phyloP scores from a whole-genome alignment of 164 flowering plant species.

The Vitis rupestris region DNA sequence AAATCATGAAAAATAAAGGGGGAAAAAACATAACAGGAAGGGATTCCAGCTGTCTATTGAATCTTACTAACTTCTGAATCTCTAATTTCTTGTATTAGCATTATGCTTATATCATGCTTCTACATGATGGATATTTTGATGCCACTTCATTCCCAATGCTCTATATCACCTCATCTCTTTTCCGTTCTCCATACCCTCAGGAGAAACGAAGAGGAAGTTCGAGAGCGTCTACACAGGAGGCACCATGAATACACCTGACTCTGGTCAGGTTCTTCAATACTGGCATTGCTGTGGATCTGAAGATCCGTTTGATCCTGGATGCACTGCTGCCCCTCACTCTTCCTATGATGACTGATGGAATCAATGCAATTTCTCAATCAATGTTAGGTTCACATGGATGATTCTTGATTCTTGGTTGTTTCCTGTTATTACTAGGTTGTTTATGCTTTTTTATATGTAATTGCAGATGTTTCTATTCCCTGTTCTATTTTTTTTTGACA shows the following conservation, averaged over 20 bases:
- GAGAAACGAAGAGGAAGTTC: constrained; percentile 95
- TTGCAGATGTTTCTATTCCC: too few relatives aligned
- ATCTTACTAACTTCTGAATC: too few relatives aligned
- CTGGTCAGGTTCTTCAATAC: constrained; percentile 76
- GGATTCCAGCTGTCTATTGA: too few relatives aligned
- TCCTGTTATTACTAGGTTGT: too few relatives aligned
- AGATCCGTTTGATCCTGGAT: constrained; percentile 91
- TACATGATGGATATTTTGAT: too few relatives aligned
- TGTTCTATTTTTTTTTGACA: too few relatives aligned
- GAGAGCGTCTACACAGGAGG: constrained; percentile 90
- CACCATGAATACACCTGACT: constrained; percentile 78
- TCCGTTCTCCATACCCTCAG: constrained; percentile 19
- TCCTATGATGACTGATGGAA: constrained; percentile 75
- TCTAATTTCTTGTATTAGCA: too few relatives aligned
- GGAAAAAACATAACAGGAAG: too few relatives aligned
- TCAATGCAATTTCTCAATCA: neutral
- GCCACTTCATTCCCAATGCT: too few relatives aligned
- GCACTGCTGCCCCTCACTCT: constrained; percentile 85
- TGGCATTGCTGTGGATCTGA: constrained; percentile 99
- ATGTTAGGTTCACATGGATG: neutral
- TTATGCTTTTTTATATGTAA: too few relatives aligned
- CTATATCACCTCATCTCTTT: neutral
- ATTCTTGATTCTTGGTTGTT: neutral
- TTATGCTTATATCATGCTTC: too few relatives aligned
- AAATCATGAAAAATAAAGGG: too few relatives aligned